Evolutionary conservation across 2,329 filamentous ascomycete genomes (phyloP), one percentile per base, ranked within the genome.

Genomic region (Nakataea oryzae): DNA sequence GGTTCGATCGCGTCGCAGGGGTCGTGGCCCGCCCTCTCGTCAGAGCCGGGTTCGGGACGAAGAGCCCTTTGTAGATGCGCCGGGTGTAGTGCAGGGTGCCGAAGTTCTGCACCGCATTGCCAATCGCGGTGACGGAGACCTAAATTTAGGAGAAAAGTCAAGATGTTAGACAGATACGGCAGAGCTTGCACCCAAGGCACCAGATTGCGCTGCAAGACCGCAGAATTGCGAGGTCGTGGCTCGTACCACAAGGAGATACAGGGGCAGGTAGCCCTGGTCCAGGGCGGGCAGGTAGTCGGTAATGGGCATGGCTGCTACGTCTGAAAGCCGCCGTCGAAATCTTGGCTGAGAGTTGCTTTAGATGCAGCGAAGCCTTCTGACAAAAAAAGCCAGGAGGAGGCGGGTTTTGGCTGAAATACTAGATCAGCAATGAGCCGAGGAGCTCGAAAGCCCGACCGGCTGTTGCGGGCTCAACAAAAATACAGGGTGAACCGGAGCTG

Each of bases 71-170:
- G 80, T 97, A 99, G 71, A 97, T 85, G 73, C 91, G 88, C n/a
- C 87, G 86, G 9, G 92, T 92, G 77, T 90, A 96, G 73, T 86
- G 81, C 3, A 93, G 81, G 24, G 91, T 96, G 47, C 79, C 70
- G 76, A 96, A 96, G 71, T 90, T 86, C 79, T 97, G 93, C 58
- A 96, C 73, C 47, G 86, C 89, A 80, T 99, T 99, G 70, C 85
- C 88, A 63, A 95, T 81, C 32, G 93, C 91, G 63, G 96, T 83
- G 62, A 92, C 71, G 62, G 91, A 91, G 71, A 96, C 83, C 93
- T 97, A 55, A 24, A 50, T 17, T 50, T 50, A 27, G 34, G 24
- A 58, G 29, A 32, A 56, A 60, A 63, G 64, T 69, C 41, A 65
- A 61, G 11, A 50, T 8, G 41, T 50, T 9, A 50, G 41, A 50